phyloP scores from a whole-genome alignment of 1,284 basidiomycete genomes.

The Pseudozyma flocculosa region DNA sequence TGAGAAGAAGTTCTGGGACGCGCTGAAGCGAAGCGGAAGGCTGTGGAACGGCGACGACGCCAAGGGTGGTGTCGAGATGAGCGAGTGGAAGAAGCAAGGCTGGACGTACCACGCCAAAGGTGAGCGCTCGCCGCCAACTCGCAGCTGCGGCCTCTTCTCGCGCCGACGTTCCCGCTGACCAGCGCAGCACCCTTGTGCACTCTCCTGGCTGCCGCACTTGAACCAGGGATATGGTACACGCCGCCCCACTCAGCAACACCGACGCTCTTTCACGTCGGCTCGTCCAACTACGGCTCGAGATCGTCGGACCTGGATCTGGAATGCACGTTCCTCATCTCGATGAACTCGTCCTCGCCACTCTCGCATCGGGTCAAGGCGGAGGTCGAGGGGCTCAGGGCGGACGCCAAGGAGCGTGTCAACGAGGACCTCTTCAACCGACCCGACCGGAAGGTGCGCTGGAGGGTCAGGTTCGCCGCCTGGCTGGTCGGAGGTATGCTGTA shows the following conservation, averaged over 20 bases:
- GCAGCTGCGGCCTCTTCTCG: conserved; percentile 1
- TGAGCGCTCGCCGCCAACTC: conserved; percentile 53
- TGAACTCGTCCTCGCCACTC: conserved; percentile 52
- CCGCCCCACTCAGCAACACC: conserved; percentile 14
- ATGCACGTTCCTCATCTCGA: conserved; percentile 80
- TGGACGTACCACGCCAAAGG: conserved; percentile 99
- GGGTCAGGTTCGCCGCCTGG: conserved; percentile 56
- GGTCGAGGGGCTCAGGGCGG: conserved; percentile 59
- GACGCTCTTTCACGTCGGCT: conserved; percentile 77
- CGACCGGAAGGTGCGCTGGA: conserved; percentile 70
- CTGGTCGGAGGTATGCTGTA: conserved; percentile 50
- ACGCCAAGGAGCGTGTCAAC: conserved; percentile 61
- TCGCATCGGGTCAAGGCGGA: conserved; percentile 60
- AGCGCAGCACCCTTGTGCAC: not conserved
- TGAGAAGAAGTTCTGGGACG: conserved; percentile 77
- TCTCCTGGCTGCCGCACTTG: not conserved
- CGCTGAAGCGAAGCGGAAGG: conserved; percentile 60
- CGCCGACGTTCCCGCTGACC: conserved; percentile 6
- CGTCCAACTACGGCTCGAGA: conserved; percentile 90
- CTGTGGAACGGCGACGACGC: conserved; percentile 51
- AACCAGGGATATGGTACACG: conserved; percentile 14
- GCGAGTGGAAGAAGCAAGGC: conserved; percentile 82
- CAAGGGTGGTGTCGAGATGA: conserved; percentile 65
- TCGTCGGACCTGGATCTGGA: conserved; percentile 90
- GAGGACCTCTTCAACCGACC: conserved; percentile 60